Evolutionary conservation across 208 protist species (phyloP), one percentile per base, ranked within the genome.

Genomic region (Trypanosoma melophagium): DNA sequence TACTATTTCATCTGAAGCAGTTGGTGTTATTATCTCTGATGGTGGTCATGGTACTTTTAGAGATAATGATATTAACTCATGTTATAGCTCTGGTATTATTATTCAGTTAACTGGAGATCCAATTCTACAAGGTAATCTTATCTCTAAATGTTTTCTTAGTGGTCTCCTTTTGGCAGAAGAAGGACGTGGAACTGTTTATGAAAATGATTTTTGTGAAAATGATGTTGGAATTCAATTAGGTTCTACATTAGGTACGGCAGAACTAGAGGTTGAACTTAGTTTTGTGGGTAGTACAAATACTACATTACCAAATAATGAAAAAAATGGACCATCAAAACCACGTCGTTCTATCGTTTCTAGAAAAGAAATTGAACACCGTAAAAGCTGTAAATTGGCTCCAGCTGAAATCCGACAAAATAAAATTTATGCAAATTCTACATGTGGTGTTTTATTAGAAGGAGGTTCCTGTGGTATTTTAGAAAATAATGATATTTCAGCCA

Each of bases 171-270:
- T 94, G 7, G 72, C 82, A 10, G 60, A 74, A 3, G 86, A 90
- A 35, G 83, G 84, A 10, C 13, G 62, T 19, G 87, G 90, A 21
- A 66, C 54, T 4, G 82, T 91, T 63, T 60, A 51, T 25, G 63
- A 68, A 7, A 96, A 96, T 62, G 64, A 81, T 2, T 59, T 96
- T 44, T 79, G 50, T 50, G 69, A 82, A 38, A 93, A 92, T 67
- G 86, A 88, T 64, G 80, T 93, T 21, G 90, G 87, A 28, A 71
- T 95, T 5, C 90, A 95, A 35, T 63, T 89, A 16, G 90, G 90
- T 28, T 87, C 86, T 28, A 72, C 74, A 17, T 59, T 83, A 38
- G 64, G 74, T 28, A 74, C 68, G 5, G 76, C 80, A 12, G 68
- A 68, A 17, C 58, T 96, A 10, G 71, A 90, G n/a, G n/a, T 93